A percentile compares a stretch with the other conserved stretches of the same genome.
Conservation (phyloP, 768 basidiomycete genomes). For the Glaciozyma antarctica region DNA sequence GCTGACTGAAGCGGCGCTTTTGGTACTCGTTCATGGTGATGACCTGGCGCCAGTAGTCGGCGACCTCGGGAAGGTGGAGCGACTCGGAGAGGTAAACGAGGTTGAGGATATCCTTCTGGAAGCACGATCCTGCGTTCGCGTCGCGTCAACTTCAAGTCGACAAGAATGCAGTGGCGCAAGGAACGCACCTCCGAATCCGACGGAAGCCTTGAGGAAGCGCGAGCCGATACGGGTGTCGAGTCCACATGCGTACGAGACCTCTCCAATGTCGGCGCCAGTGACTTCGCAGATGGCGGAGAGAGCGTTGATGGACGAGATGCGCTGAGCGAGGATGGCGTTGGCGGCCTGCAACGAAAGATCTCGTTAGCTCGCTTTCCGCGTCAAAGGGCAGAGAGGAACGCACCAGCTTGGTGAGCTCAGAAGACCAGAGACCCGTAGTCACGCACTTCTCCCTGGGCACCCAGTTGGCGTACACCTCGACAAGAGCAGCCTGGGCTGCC, state of each 20-base stretch:
- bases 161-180: not conserved
- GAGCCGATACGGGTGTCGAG: slow-evolving; percentile 85
- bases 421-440: slow-evolving; percentile 95
- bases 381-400: not conserved
- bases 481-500: slow-evolving; percentile 64
- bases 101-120: slow-evolving; percentile 99
- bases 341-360: slow-evolving; percentile 51
- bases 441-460: slow-evolving; percentile 74
- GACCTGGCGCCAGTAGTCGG: slow-evolving; percentile 73
- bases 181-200: slow-evolving; percentile 84
- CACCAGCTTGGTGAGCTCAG: slow-evolving; percentile 85
- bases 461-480: slow-evolving; percentile 89
- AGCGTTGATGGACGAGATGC: slow-evolving; percentile 96
- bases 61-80: slow-evolving; percentile 89
- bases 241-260: slow-evolving; percentile 89
- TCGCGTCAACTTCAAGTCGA: too few species aligned
- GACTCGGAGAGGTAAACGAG: slow-evolving; percentile 94
- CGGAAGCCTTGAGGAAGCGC: slow-evolving; percentile 88
- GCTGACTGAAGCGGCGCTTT: slow-evolving; percentile 88
- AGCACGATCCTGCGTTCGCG: slow-evolving; percentile 47
- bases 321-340: slow-evolving; percentile 98
- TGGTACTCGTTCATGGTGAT: slow-evolving; percentile 91
- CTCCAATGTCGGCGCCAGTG: slow-evolving; percentile 96
- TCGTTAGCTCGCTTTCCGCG: not conserved
- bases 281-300: slow-evolving; percentile 98